Percentiles rank a stretch among this genome's conserved stretches.
Conservation (phyloP, 148 eudicot species). For the Vaccinium vitisidaea region DNA sequence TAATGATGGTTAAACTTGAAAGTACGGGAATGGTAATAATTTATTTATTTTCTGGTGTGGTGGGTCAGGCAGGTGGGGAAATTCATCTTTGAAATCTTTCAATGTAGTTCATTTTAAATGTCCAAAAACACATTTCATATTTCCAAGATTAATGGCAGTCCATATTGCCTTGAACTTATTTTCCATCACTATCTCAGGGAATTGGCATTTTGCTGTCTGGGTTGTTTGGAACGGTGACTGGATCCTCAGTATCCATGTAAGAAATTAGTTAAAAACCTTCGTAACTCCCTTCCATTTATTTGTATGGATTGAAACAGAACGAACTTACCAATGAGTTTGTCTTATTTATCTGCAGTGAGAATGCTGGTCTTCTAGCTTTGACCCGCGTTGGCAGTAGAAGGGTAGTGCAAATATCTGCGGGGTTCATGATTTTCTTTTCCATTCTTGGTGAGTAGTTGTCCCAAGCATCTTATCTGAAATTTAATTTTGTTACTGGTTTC, state of each 20-base stretch:
- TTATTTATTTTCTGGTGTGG: not conserved
- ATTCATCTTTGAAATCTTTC: not conserved
- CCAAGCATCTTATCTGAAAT: not conserved
- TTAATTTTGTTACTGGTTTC: not conserved
- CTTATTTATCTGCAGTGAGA: constrained; percentile 51
- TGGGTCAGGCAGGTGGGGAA: not conserved
- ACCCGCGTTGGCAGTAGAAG: constrained; percentile 96
- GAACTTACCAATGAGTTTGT: not conserved
- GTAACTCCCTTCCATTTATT: not conserved
- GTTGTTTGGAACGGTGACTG: constrained; percentile 86
- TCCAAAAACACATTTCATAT: not conserved
- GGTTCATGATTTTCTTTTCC: constrained; percentile 96
- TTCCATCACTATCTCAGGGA: constrained; percentile 45
- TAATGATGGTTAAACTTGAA: not conserved
- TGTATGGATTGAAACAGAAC: not conserved
- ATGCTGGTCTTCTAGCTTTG: constrained; percentile 86
- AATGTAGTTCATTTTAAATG: not conserved
- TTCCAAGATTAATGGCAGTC: not conserved
- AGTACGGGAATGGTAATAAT: not conserved
- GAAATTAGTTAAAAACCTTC: constrained; percentile 14
- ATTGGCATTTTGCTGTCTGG: constrained; percentile 87
- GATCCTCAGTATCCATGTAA: constrained; percentile 90
- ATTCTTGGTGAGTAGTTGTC: constrained; percentile 57
- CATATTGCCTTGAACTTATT: constrained; percentile 2
- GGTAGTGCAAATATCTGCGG: constrained; percentile 86